Percentiles rank a stretch among this genome's conserved stretches.
phyloP scores from a whole-genome alignment of 75 land plant species.

The Ceratopteris richardii region DNA sequence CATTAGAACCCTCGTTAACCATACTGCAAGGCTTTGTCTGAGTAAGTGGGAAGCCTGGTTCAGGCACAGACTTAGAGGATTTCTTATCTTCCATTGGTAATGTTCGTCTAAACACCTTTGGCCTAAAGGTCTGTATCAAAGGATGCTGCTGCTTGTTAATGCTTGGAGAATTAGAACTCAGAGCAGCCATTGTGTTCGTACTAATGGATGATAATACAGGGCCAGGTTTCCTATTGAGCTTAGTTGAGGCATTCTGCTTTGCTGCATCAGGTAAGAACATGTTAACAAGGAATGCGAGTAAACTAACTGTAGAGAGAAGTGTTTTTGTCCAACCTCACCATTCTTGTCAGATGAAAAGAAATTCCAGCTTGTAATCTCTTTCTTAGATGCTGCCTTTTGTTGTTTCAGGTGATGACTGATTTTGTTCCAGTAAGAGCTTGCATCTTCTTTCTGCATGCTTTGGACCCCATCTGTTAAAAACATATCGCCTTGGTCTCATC shows the following conservation, averaged over 20 bases:
- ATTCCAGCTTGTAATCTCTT: background rate
- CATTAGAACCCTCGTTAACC: background rate
- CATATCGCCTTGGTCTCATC: too few relatives aligned
- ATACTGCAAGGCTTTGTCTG: too few relatives aligned
- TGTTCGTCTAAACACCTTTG: background rate
- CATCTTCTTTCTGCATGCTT: slow-evolving; percentile 8
- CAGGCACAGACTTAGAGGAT: too few relatives aligned
- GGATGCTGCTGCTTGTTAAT: background rate
- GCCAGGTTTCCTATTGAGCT: background rate
- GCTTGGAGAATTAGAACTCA: background rate
- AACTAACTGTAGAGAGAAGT: background rate
- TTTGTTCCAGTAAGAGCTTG: slow-evolving; percentile 21
- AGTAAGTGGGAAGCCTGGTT: too few relatives aligned
- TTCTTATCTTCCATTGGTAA: background rate
- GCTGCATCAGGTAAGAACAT: background rate
- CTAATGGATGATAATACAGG: background rate
- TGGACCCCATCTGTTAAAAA: slow-evolving; percentile 22
- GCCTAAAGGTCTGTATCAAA: slow-evolving; percentile 1
- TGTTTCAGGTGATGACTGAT: slow-evolving; percentile 14
- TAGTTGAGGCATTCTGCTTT: background rate
- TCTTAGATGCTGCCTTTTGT: background rate
- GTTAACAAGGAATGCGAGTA: background rate
- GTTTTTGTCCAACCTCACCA: background rate
- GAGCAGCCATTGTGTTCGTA: background rate
- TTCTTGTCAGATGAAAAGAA: too few relatives aligned